Evolutionary conservation across 2,329 filamentous ascomycete genomes (phyloP).

Genomic region (Paracorniculantispora psalliotae): DNA sequence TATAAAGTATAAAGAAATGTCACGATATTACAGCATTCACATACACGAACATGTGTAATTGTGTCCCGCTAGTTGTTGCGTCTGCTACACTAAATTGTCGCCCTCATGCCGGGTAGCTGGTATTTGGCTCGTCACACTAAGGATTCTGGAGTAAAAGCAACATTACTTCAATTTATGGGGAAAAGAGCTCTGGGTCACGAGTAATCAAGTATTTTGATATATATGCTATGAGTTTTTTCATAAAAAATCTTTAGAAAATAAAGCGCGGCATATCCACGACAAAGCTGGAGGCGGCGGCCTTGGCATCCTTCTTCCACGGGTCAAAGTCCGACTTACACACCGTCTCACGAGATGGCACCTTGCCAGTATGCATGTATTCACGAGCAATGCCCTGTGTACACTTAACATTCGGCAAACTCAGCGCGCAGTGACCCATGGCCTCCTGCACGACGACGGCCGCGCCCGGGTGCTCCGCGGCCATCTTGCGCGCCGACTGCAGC

Average conservation of each 20-base stretch:
- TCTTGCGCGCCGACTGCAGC: slow-evolving; percentile 27
- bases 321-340: slow-evolving; percentile 19
- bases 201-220: too few species aligned
- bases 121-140: too few species aligned
- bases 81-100: too few species aligned
- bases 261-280: neutral
- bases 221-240: neutral
- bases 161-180: too few species aligned
- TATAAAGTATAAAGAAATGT: too few species aligned
- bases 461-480: slow-evolving; percentile 19
- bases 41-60: too few species aligned
- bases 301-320: neutral
- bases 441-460: slow-evolving; percentile 21
- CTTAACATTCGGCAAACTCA: slow-evolving; percentile 10
- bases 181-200: too few species aligned
- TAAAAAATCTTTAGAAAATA: too few species aligned
- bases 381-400: slow-evolving; percentile 15
- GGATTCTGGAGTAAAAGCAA: too few species aligned
- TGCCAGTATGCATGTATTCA: slow-evolving; percentile 19
- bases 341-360: slow-evolving; percentile 16
- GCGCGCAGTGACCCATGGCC: slow-evolving; percentile 18
- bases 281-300: neutral
- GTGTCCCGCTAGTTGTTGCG: too few species aligned
- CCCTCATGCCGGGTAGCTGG: too few species aligned
- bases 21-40: too few species aligned